phyloP scores from a whole-genome alignment of 106 monocot genomes.

The Phalaenopsis aphrodite region DNA sequence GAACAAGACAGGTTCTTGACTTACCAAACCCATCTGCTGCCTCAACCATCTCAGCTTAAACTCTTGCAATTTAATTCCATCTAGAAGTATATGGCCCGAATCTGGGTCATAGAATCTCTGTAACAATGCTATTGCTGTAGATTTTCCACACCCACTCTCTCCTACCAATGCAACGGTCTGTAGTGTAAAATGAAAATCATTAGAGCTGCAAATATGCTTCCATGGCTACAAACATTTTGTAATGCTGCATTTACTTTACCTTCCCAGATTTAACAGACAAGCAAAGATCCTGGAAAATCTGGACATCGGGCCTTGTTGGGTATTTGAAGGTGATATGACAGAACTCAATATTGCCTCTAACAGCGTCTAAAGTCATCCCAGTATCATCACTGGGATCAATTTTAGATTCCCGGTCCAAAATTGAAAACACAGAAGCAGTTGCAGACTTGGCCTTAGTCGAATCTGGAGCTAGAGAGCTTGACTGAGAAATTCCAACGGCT shows the following conservation, averaged over 20 bases:
- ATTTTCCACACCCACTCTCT: slow-evolving; percentile 17
- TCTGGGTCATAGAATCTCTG: slow-evolving; percentile 24
- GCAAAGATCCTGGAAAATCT: slow-evolving; percentile 20
- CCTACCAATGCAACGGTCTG: slow-evolving; percentile 30
- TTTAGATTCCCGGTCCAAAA: slow-evolving; percentile 42
- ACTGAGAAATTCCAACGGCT: slow-evolving; percentile 40
- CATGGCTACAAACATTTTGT: too few relatives aligned
- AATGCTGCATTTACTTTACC: slow-evolving; percentile 8
- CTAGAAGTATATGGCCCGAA: slow-evolving; percentile 9
- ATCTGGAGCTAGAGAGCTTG: slow-evolving; percentile 40
- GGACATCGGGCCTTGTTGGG: slow-evolving; percentile 25
- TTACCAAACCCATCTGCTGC: slow-evolving; percentile 19
- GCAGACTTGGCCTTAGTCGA: slow-evolving; percentile 41
- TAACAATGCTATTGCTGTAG: slow-evolving; percentile 11
- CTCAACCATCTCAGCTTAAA: slow-evolving; percentile 13
- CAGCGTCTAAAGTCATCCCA: slow-evolving; percentile 16
- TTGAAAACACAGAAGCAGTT: slow-evolving; percentile 39
- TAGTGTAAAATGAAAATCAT: neutral
- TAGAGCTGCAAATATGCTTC: neutral
- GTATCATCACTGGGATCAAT: slow-evolving; percentile 43
- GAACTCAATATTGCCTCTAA: slow-evolving; percentile 43
- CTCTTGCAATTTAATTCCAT: slow-evolving; percentile 11
- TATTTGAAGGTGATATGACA: slow-evolving; percentile 38
- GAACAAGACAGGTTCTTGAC: slow-evolving; percentile 18
- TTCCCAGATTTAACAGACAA: slow-evolving; percentile 24